Percentiles rank a stretch among this genome's conserved stretches.
phyloP scores from a whole-genome alignment of 257 asterid genomes.

The Linaria vulgaris region DNA sequence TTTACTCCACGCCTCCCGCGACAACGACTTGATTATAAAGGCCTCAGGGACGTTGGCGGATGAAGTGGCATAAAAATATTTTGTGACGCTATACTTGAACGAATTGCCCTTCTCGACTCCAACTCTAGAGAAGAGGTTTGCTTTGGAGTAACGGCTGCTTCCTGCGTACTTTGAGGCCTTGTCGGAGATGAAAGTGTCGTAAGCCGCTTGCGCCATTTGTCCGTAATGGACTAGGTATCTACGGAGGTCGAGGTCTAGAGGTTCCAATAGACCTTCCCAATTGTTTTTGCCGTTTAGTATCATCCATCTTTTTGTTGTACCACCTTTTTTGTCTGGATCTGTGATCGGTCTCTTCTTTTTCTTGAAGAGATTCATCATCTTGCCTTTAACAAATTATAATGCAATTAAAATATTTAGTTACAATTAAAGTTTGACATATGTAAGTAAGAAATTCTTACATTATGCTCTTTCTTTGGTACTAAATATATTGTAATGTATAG shows the following conservation, averaged over 20 bases:
- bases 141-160: slow-evolving; percentile 46
- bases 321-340: slow-evolving; percentile 12
- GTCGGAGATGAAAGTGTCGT: slow-evolving; percentile 64
- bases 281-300: slow-evolving; percentile 54
- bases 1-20: slow-evolving; percentile 77
- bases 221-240: slow-evolving; percentile 71
- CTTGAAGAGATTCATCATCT: slow-evolving; percentile 20
- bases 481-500: no score
- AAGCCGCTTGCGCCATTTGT: slow-evolving; percentile 64
- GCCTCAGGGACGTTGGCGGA: slow-evolving; percentile 59
- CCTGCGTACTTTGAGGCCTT: slow-evolving; percentile 76
- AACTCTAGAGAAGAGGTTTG: slow-evolving; percentile 46
- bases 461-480: no score
- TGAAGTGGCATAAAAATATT: slow-evolving; percentile 70
- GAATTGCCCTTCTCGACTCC: slow-evolving; percentile 52
- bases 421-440: no score
- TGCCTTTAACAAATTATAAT: slow-evolving; percentile 17
- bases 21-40: slow-evolving; percentile 55
- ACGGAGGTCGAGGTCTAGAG: slow-evolving; percentile 71
- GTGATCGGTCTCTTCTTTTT: slow-evolving; percentile 26
- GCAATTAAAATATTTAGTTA: no score
- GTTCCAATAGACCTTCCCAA: slow-evolving; percentile 73
- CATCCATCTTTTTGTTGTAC: slow-evolving; percentile 60
- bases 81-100: slow-evolving; percentile 51
- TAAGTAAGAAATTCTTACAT: no score